Evolutionary conservation across 257 asterid species (phyloP), one percentile per base, ranked within the genome.

Genomic region (Dorcoceras hygrometricum): DNA sequence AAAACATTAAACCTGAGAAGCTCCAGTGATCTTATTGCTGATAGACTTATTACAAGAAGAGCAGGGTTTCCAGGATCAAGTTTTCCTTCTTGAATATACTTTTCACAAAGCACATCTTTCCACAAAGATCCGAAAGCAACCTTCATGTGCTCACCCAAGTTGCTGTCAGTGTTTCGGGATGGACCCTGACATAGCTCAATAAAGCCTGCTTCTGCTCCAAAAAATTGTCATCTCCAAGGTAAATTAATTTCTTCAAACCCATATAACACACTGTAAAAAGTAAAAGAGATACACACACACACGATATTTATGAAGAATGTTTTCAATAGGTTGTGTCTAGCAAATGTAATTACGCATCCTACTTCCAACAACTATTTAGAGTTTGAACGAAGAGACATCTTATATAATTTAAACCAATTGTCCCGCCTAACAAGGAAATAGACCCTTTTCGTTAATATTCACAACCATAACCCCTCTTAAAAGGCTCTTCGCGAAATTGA

Each of bases 41-140:
- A 86, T 68, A 77, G 76, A 71, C 95, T 81, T 57, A 94, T 84
- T 16, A 94, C 88, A 71, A 94, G 95, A 76, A 94, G 77, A 63
- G 95, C 84, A 23, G 99, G 99, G 78, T 71, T 86, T 29, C 97
- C 99, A 23, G 97, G 86, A 48, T 85, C 86, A 71, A 85, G 63
- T 70, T 81, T 61, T 74, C 90, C 96, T 75, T 82, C 86, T 65
- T 56, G 67, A 12, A 87, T 74, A 66, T 81, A 73, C 46, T 83
- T 90, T 66, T 65, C 84, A 66, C 85, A 86, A 54, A 94, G 83
- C 62, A 69, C 77, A 78, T 84, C 75, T 79, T 76, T 85, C 94
- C 96, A 94, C 14, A 91, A 82, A 62, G 86, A 29, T 64, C 96
- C 92, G 81, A 88, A 94, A 78, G 88, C 89, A 77, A 26, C 68